phyloP scores from a whole-genome alignment of 148 eudicot species.

The Selenicereus undatus region DNA sequence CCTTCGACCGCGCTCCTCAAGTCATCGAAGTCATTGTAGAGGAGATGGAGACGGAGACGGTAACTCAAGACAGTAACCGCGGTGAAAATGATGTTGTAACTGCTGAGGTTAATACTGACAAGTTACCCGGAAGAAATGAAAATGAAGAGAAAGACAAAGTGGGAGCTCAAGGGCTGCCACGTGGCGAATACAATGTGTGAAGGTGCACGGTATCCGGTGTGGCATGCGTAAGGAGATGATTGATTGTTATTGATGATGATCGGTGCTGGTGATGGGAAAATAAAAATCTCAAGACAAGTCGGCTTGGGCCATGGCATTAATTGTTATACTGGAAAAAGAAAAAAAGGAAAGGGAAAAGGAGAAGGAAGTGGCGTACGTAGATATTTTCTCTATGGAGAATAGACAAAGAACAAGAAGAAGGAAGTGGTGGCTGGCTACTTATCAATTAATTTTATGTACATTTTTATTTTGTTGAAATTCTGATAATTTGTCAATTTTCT shows the following conservation, averaged over 20 bases:
- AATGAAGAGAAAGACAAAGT: not conserved
- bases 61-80: not conserved
- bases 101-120: not conserved
- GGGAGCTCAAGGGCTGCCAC: not conserved
- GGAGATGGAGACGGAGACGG: slow-evolving; percentile 1
- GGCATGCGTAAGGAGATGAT: not conserved
- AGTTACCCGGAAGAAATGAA: not conserved
- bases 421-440: not conserved
- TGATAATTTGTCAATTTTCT: not conserved
- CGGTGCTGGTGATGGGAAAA: not conserved
- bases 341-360: not conserved
- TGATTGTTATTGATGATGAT: not conserved
- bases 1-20: not conserved
- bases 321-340: not conserved
- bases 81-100: not conserved
- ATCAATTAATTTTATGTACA: not conserved
- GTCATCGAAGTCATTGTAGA: slow-evolving; percentile 26
- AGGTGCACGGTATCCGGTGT: not conserved
- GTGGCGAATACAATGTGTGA: not conserved
- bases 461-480: not conserved
- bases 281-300: not conserved
- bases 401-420: not conserved
- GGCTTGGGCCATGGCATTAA: not conserved
- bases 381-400: not conserved
- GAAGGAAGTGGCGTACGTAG: not conserved